Base-by-base conservation (phyloP, 2,329 filamentous ascomycete species). In the Dendryphion nanum region DNA sequence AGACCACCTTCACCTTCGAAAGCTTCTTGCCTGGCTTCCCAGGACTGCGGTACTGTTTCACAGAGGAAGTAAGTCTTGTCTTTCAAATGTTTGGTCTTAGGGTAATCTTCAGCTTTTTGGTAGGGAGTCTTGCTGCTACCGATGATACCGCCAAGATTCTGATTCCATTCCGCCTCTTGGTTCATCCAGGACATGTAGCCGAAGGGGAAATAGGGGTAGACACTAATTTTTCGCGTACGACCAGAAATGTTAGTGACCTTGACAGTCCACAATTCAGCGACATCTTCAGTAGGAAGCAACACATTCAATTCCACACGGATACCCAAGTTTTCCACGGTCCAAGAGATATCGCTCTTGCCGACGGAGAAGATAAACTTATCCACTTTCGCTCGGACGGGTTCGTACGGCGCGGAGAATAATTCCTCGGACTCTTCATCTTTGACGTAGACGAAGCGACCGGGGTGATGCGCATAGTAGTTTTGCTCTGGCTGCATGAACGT, bases 111-210 rank as follows among this genome's bases (percentile, higher is more conserved):
- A 0, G 75, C 70, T 50, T 78, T 78, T 41, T 79, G 77, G 49
- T 80, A 79, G 0, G 76, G 77, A 1, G 76, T 78, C 42, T 77
- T 70, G 50, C 72, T 71, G 56, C 65, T 77, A 17, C 66, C 74
- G 8, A 80, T 67, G 10, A 80, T 64, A 17, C 72, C 76, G 16
- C 65, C 63, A 15, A 78, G 63, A 7, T 76, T 71, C 5, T 61
- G 38, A 16, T 70, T 67, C 65, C 74, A 79, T 45, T 76, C 72
- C 23, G 72, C 76, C 20, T 74, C 74, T 53, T 78, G 77, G 53
- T 78, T 79, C 76, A 79, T 80, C 76, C 76, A 79, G 12, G 76
- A 79, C 74, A 78, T 78, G 60, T 77, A 78, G n/a, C 76, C 76
- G 37, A 79, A 69, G 23, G 75, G 72, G 57, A 79, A 80, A 48